Base-by-base conservation (phyloP, 2,329 filamentous ascomycete genomes). In the Paracorniculantispora psalliotae region DNA sequence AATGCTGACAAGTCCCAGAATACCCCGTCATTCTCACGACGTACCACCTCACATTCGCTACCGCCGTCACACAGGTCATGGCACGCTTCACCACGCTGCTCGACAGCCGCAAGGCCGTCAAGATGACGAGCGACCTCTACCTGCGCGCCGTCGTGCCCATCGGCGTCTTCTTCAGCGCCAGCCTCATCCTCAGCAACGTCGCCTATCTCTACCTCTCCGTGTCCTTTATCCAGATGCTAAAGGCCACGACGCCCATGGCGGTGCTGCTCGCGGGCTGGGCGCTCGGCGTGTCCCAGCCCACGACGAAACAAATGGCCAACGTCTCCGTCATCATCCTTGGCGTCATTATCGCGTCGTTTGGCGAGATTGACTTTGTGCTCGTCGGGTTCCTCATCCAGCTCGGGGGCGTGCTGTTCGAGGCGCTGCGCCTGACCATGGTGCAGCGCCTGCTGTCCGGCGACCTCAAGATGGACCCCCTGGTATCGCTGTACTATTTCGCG, bases 151-250 rank as follows among this genome's bases (percentile, higher is more conserved):
- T 97, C 66, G 88, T 97, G 39, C 93, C 93, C 59, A 97, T 97
- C 69, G 93, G 93, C 65, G 77, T 96, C 72, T 96, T 96, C 79
- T 97, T 97, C 86, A 94, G 90, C 72, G 80, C 97, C 79, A 94
- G 89, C 76, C 83, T 97, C 79, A 97, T 97, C 72, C 97, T 92
- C 76, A 92, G 92, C 71, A 97, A 97, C 79, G 77, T 96, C 76
- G 92, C 93, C 67, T 97, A 97, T 73, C 84, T 97, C 58, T 96
- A 97, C 76, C 85, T 97, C 62, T 94, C 89, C 66, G 93, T 97
- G 61, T 90, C 93, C 61, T 97, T 97, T 75, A 97, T 97, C 70
- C 93, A 97, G 81, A 97, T 97, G 93, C 87, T 97, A 75, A 97
- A 97, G 89, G 94, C 94, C 65, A 97, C 92, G 46, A 97, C 91